Evolutionary conservation across 1,284 basidiomycete species (phyloP), one percentile per base, ranked within the genome.

Genomic region (Heterobasidion occidentale): DNA sequence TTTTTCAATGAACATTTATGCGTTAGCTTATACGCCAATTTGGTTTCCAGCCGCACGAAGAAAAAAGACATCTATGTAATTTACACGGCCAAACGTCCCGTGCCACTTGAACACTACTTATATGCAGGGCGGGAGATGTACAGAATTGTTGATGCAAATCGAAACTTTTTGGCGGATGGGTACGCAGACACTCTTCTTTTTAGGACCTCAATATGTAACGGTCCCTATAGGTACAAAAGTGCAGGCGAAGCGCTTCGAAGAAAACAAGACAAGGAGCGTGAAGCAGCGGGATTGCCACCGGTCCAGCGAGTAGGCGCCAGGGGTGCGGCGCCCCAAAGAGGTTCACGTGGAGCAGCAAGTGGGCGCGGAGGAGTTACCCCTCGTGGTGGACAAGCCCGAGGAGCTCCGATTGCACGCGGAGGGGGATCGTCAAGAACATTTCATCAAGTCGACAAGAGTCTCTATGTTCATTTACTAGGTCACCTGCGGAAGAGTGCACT

Each of bases 21-120:
- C 58, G 34, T 56, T 54, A 49, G 52, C 52, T 44, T 19, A 36
- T 55, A 27, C 33, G 55, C 35, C 33, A 36, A 12, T 20, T 27
- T 20, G 50, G 9, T 27, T 27, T 53, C 49, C 61, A 96, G 97
- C 2, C 90, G 97, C 9, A 99, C 97, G 1, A 99, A 99, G 77
- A 97, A 94, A 77, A 99, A 98, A 72, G 94, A 99, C 65, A 98
- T 99, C 58, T 99, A 98, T 70, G 97, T 99, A 54, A 98, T 99
- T 62, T 97, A 92, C 20, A 99, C 97, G 0, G 85, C 90, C 1
- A 95, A 98, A 71, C 83, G 97, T 59, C 97, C 97, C 0, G 96
- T 99, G 2, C 97, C 97, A 2, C 79, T 99, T 45, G 96, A 99
- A 70, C 97, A 99, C 74, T 98, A 90, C 71, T 75, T 99, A 6